Evolutionary conservation across 1,284 basidiomycete species (phyloP).

Genomic region (Ceratobasidium sp.): DNA sequence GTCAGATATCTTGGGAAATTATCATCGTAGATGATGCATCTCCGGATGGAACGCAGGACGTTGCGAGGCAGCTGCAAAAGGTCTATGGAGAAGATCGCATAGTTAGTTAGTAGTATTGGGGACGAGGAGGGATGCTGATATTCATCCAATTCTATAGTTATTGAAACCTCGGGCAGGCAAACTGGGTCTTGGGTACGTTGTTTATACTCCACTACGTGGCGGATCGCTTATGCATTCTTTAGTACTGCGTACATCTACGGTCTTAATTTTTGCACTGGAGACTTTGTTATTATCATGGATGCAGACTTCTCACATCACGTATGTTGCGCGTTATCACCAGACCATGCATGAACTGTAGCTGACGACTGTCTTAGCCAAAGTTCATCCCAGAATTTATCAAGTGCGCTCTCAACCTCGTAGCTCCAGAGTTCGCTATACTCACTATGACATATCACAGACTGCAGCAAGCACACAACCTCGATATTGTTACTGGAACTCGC

Average conservation of each 20-base stretch:
- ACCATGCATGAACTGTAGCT: neutral
- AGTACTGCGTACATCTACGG: constrained; percentile 95
- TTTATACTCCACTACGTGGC: neutral
- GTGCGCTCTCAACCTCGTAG: constrained; percentile 56
- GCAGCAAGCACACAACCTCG: constrained; percentile 83
- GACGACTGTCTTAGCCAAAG: constrained; percentile 72
- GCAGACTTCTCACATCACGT: constrained; percentile 96
- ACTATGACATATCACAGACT: constrained; percentile 62
- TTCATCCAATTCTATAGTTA: constrained; percentile 62
- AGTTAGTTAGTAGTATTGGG: constrained; percentile 61
- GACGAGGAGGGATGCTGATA: constrained; percentile 20
- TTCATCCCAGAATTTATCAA: constrained; percentile 90
- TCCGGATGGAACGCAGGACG: constrained; percentile 91
- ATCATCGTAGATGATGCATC: constrained; percentile 92
- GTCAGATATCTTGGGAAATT: constrained; percentile 80
- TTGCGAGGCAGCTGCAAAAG: constrained; percentile 80
- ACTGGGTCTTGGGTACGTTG: constrained; percentile 81
- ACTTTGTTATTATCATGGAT: constrained; percentile 97
- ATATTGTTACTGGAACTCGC: constrained; percentile 94
- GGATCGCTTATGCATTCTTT: constrained; percentile 18
- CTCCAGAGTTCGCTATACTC: neutral
- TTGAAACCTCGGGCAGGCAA: constrained; percentile 89
- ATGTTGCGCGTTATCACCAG: constrained; percentile 52
- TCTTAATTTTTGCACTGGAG: constrained; percentile 87
- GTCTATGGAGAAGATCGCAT: constrained; percentile 89